Percentiles rank a stretch among this genome's conserved stretches.
Conservation (phyloP, 1,284 basidiomycete genomes). For the Taiwanofungus camphoratus region DNA sequence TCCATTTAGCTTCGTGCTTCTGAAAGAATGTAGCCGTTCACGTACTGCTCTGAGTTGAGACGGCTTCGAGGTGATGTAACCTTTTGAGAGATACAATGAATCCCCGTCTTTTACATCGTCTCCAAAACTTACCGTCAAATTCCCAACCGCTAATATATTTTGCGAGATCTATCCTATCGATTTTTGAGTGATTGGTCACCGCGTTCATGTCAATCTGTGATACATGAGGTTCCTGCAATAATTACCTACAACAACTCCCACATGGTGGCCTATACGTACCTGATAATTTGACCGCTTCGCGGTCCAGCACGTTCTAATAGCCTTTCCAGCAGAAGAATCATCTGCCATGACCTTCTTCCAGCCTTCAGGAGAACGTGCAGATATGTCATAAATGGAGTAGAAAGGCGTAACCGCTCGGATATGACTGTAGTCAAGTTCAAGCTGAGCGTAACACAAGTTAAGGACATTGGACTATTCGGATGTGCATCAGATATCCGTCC, state of each 20-base stretch:
- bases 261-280: conserved; percentile 16
- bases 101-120: not conserved
- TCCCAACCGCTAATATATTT: conserved; percentile 36
- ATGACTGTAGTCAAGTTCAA: conserved; percentile 42
- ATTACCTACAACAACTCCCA: no score
- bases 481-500: conserved; percentile 3
- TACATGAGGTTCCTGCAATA: no score
- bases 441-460: conserved; percentile 41
- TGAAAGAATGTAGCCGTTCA: not conserved
- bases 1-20: not conserved
- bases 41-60: conserved; percentile 37
- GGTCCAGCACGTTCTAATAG: conserved; percentile 33
- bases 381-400: conserved; percentile 40
- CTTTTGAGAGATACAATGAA: conserved; percentile 14
- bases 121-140: conserved; percentile 22
- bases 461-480: conserved; percentile 37
- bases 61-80: conserved; percentile 31
- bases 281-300: conserved; percentile 23
- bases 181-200: conserved; percentile 24
- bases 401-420: conserved; percentile 42
- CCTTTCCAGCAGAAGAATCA: conserved; percentile 28
- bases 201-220: conserved; percentile 34
- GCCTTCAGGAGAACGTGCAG: conserved; percentile 20
- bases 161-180: conserved; percentile 32
- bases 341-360: conserved; percentile 31